Base-by-base conservation (phyloP, 1,284 basidiomycete genomes). In the Ganoderma multipileum region DNA sequence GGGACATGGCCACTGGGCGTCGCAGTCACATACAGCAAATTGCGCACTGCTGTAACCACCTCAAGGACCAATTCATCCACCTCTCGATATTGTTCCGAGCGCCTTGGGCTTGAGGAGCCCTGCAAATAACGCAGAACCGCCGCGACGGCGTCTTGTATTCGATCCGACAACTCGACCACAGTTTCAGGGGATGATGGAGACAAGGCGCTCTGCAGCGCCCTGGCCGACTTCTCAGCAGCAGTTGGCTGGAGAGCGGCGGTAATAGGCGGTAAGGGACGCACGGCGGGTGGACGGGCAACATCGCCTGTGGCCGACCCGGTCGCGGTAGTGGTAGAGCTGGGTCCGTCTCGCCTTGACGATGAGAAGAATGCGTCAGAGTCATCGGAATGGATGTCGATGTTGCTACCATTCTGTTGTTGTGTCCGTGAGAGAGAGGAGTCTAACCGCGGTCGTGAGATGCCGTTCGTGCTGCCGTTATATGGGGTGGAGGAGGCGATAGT, bases 21-120 rank as follows among this genome's bases (percentile, higher is more conserved):
- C 23, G 90, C 87, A n/a, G 91, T 87, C 33, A 91, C 82, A 74
- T 92, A 93, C 23, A 93, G 84, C 62, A 93, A 84, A 74, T 92
- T 89, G 52, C 91, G 89, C 67, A 94, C 89, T n/a, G 89, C 83
- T 42, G 88, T 80, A 39, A 95, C 92, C n/a, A 91, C 89, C 61
- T 80, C 77, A 63, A 85, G 81, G 55, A 94, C 90, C 39, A 91
- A 83, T 33, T 84, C 80, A 72, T 93, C 89, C 77, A 93, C 85
- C 68, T 83, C 80, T 55, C 81, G 80, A 71, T 87, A 86, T 62
- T 91, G 86, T 70, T 89, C 88, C 26, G 83, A 78, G 47, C 82
- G 81, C 55, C 86, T 69, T 3, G 73, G 68, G 2, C 68, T 63
- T 2, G 71, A 83, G 28, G 81, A 77, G 2, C 82, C 73, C 70